Percentiles rank a stretch among this genome's conserved stretches.
Evolutionary conservation across 345 rosid genomes (phyloP).

Genomic region (Citrus australasica): DNA sequence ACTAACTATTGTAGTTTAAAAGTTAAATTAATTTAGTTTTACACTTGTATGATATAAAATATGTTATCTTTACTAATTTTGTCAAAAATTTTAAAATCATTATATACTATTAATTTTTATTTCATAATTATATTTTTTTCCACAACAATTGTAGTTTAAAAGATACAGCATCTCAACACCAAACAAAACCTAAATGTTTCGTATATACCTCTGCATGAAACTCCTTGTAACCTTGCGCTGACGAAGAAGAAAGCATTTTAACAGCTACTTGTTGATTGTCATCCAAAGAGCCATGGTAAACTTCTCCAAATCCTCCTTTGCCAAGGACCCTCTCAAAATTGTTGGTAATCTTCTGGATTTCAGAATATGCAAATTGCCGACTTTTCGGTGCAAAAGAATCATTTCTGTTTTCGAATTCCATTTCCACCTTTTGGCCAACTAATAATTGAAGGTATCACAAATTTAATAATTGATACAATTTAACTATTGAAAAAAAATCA

Average conservation of each 20-base stretch:
- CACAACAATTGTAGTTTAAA: no score
- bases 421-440: neutral
- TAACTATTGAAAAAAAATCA: no score
- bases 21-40: no score
- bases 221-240: conserved; percentile 43
- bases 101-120: no score
- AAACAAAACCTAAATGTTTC: no score
- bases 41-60: no score
- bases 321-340: conserved; percentile 46
- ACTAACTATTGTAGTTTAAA: accelerated
- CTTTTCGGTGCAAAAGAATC: conserved; percentile 21
- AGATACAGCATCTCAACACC: accelerated
- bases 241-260: conserved; percentile 43
- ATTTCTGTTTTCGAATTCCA: neutral
- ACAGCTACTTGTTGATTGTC: conserved; percentile 41
- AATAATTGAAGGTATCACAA: neutral
- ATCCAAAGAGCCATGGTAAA: conserved; percentile 41
- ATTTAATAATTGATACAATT: conserved; percentile 1
- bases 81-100: no score
- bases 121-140: no score
- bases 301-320: conserved; percentile 64
- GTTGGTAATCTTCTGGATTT: conserved; percentile 32
- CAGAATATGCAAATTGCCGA: conserved; percentile 27
- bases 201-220: conserved; percentile 17
- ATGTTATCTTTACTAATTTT: no score